Evolutionary conservation across 495 filamentous ascomycete genomes (phyloP).

Genomic region (Parathielavia hyrcaniae): DNA sequence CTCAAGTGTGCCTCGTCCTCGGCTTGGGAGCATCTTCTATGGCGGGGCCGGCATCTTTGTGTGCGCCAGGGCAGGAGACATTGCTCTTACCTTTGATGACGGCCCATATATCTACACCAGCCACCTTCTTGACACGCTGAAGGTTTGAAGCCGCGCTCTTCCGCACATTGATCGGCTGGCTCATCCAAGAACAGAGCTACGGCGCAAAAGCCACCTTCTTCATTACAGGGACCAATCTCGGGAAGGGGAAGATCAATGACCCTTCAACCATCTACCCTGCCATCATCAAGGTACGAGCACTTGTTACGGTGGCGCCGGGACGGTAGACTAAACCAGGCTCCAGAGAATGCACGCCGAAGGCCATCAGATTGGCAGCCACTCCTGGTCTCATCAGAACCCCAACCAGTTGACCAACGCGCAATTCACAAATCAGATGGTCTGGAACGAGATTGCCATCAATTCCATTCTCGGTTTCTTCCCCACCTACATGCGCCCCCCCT

Average conservation of each 20-base stretch:
- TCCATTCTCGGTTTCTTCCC: slow-evolving; percentile 77
- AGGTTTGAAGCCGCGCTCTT: slow-evolving; percentile 23
- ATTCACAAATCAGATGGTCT: slow-evolving; percentile 62
- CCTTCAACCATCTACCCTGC: slow-evolving; percentile 49
- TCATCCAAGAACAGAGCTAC: slow-evolving; percentile 41
- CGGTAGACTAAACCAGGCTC: slow-evolving; percentile 21
- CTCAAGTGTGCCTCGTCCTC: slow-evolving; percentile 50
- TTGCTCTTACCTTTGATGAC: slow-evolving; percentile 76
- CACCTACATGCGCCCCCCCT: slow-evolving; percentile 80
- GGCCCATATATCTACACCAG: slow-evolving; percentile 65
- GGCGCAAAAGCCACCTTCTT: slow-evolving; percentile 73
- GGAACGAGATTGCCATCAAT: slow-evolving; percentile 73
- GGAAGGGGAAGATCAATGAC: slow-evolving; percentile 65
- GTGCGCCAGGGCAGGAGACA: slow-evolving; percentile 55
- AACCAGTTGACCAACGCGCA: slow-evolving; percentile 49
- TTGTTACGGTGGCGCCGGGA: not conserved
- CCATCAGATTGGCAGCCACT: slow-evolving; percentile 82
- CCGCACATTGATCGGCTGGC: slow-evolving; percentile 2
- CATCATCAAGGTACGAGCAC: slow-evolving; percentile 50
- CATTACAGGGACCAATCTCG: slow-evolving; percentile 66
- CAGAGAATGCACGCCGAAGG: slow-evolving; percentile 59
- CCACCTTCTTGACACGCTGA: slow-evolving; percentile 61
- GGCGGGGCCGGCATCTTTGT: slow-evolving; percentile 59
- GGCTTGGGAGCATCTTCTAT: slow-evolving; percentile 54
- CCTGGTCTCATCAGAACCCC: slow-evolving; percentile 76